phyloP scores from a whole-genome alignment of 768 basidiomycete genomes.

The Phlegmacium glaucopus region DNA sequence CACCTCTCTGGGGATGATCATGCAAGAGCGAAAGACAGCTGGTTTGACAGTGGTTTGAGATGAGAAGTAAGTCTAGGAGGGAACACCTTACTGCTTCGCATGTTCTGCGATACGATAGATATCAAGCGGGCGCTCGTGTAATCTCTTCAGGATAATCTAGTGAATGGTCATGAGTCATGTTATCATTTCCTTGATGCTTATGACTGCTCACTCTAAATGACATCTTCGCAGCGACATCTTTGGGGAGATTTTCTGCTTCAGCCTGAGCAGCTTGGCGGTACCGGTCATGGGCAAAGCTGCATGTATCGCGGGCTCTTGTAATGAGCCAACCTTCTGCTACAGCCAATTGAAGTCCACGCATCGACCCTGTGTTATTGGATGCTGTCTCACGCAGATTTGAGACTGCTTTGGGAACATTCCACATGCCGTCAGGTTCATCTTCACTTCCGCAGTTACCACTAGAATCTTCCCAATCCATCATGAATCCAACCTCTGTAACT shows the following conservation, averaged over 20 bases:
- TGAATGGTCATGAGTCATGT: slow-evolving; percentile 3
- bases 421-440: slow-evolving; percentile 48
- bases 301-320: slow-evolving; percentile 71
- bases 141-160: slow-evolving; percentile 70
- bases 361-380: slow-evolving; percentile 46
- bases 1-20: slow-evolving; percentile 58
- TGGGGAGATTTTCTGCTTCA: slow-evolving; percentile 49
- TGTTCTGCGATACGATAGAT: slow-evolving; percentile 70
- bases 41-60: not conserved
- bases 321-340: slow-evolving; percentile 73
- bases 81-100: slow-evolving; percentile 46
- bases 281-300: slow-evolving; percentile 70
- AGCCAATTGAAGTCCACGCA: slow-evolving; percentile 65
- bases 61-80: not conserved
- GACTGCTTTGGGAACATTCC: slow-evolving; percentile 51
- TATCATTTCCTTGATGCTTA: slow-evolving; percentile 7
- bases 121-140: slow-evolving; percentile 58
- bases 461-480: slow-evolving; percentile 73
- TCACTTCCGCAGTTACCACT: slow-evolving; percentile 48
- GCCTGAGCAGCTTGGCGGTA: slow-evolving; percentile 71
- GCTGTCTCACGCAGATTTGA: slow-evolving; percentile 42
- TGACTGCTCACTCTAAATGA: slow-evolving; percentile 58
- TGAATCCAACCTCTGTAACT: slow-evolving; percentile 65
- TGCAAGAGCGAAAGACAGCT: slow-evolving; percentile 63
- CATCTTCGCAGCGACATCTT: slow-evolving; percentile 57